Base-by-base conservation (phyloP, 169 alveolate species). In the Hammondia hammondi region DNA sequence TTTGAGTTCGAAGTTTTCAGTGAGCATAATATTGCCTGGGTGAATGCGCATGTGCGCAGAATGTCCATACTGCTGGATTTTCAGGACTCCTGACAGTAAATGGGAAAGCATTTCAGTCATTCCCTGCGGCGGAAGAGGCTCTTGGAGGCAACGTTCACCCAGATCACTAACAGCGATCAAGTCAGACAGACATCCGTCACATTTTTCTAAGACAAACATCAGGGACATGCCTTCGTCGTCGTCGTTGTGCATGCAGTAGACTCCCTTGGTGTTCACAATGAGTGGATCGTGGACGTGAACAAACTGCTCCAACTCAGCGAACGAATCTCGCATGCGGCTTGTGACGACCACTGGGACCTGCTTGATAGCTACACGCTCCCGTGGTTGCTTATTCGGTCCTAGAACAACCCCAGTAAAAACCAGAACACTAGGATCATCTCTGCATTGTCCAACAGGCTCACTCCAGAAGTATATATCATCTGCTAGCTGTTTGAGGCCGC, bases 31-130 rank as follows among this genome's bases (percentile, higher is more conserved):
- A 46, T 90, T 90, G 52, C 94, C 94, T 14, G 94, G 94, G 43
- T 90, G 94, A 35, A 90, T 73, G 45, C 94, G 72, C 94, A 72
- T 90, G 88, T 90, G 94, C 2, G 90, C 90, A 27, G 90, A 39
- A 29, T 46, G 57, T 19, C 90, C 70, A 21, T 45, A 52, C 70
- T 82, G 90, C 70, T 82, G 90, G 35, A 82, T 82, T 43, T 82
- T 82, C 90, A 82, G 29, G 70, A 82, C 90, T 14, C 90, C 90
- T 6, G 90, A 82, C 35, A 82, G 14, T 6, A 82, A n/a, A n/a
- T 82, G 90, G 29, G 90, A 82, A 35, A 82, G 90, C 90, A 82
- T 82, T 82, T 82, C 90, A 29, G 90, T 82, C 90, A 82, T 82
- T 39, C 90, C 90, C 37, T 21, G 90, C 21, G 90, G 90, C 21